Percentiles rank a stretch among this genome's conserved stretches.
Evolutionary conservation across 495 filamentous ascomycete genomes (phyloP).

Genomic region (Daldinia childiae): DNA sequence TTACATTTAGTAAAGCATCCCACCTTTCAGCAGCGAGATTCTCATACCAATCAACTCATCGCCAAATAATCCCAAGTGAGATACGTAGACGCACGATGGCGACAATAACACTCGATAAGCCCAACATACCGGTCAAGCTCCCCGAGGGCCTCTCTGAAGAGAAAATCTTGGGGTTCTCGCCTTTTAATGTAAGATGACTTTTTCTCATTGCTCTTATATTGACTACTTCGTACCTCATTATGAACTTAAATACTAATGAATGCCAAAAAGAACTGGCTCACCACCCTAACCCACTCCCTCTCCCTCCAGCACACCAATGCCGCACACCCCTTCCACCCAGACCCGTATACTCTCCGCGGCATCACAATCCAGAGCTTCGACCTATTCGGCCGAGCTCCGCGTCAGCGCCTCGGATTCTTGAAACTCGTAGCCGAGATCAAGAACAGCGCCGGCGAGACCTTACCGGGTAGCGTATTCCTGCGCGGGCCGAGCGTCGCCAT

Average conservation of each 20-base stretch:
- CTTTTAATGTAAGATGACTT: slow-evolving; percentile 63
- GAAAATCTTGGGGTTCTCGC: slow-evolving; percentile 73
- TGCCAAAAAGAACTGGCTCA: slow-evolving; percentile 67
- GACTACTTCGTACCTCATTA: slow-evolving; percentile 2
- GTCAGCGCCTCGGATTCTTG: slow-evolving; percentile 73
- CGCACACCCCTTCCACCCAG: slow-evolving; percentile 73
- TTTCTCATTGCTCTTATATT: background rate
- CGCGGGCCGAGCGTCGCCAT: slow-evolving; percentile 85
- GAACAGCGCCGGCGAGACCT: slow-evolving; percentile 68
- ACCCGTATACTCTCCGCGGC: slow-evolving; percentile 74
- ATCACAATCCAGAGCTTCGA: slow-evolving; percentile 81
- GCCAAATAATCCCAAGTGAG: background rate
- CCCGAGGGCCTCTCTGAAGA: slow-evolving; percentile 67
- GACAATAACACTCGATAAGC: slow-evolving; percentile 59
- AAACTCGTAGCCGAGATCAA: slow-evolving; percentile 75
- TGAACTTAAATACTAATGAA: slow-evolving; percentile 1
- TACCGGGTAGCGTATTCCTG: slow-evolving; percentile 83
- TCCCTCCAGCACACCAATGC: slow-evolving; percentile 63
- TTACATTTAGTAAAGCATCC: background rate
- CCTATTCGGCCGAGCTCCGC: slow-evolving; percentile 64
- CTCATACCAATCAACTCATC: background rate
- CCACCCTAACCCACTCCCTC: slow-evolving; percentile 72
- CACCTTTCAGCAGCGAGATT: background rate
- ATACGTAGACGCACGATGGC: slow-evolving; percentile 45
- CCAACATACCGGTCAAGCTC: slow-evolving; percentile 63